Evolutionary conservation across 2,329 filamentous ascomycete species (phyloP).

Genomic region (Rhynchosporium agropyri): DNA sequence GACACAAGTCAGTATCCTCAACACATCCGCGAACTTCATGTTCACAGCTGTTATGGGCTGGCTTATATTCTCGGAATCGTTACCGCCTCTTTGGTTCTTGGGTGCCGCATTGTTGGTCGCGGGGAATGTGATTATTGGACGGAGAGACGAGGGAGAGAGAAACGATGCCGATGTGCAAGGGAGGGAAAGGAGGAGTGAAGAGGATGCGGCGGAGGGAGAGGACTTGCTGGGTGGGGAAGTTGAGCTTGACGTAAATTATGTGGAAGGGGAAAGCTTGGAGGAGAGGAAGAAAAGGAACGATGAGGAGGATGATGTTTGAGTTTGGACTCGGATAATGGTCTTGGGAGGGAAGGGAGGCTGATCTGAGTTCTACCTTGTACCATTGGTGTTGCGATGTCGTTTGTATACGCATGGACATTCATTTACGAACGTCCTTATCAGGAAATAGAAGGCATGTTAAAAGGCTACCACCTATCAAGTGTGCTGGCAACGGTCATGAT

Average conservation of each 20-base stretch:
- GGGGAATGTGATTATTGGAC: constrained; percentile 77
- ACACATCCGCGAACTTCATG: constrained; percentile 81
- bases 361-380: neutral
- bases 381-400: neutral
- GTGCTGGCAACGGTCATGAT: too few species aligned
- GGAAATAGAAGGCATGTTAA: too few species aligned
- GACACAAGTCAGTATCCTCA: constrained; percentile 79
- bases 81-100: constrained; percentile 76
- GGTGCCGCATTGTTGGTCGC: constrained; percentile 72
- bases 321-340: neutral
- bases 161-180: constrained; percentile 23
- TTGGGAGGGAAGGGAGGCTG: constrained; percentile 1
- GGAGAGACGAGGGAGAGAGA: constrained; percentile 58
- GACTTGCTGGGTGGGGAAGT: constrained; percentile 35
- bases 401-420: neutral
- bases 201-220: constrained; percentile 31
- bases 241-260: constrained; percentile 31
- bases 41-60: constrained; percentile 73
- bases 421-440: too few species aligned
- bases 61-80: constrained; percentile 69
- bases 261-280: constrained; percentile 31
- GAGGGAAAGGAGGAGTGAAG: constrained; percentile 20
- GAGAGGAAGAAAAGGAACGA: constrained; percentile 42
- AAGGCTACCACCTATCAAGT: too few species aligned
- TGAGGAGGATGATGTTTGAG: neutral